Conservation (phyloP, 1,284 basidiomycete genomes). For the Pyrrhoderma lamaoense region DNA sequence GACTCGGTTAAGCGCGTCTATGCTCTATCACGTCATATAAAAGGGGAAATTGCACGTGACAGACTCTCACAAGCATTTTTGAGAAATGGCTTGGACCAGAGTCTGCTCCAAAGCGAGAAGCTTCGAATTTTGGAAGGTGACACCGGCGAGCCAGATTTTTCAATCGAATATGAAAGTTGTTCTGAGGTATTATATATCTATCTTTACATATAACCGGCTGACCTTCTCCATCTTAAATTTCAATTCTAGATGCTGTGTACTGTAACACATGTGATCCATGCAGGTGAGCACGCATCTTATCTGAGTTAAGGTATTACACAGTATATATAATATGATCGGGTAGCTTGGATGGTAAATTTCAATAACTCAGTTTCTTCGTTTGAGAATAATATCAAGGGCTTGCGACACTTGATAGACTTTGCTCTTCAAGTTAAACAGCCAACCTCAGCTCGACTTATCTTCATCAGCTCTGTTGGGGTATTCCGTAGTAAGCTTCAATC, state of each 20-base stretch:
- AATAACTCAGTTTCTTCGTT: constrained; percentile 30
- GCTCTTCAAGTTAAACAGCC: constrained; percentile 27
- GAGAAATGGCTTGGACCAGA: constrained; percentile 20
- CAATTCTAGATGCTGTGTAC: constrained; percentile 17
- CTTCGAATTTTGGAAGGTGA: constrained; percentile 26
- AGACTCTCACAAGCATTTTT: constrained; percentile 26
- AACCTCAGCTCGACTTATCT: constrained; percentile 18
- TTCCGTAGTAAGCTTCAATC: constrained; percentile 3
- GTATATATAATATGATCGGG: too few species aligned
- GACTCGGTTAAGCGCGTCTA: constrained; percentile 24
- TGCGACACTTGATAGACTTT: constrained; percentile 35
- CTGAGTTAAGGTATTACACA: too few species aligned
- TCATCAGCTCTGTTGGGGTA: constrained; percentile 20
- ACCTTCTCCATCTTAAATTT: too few species aligned
- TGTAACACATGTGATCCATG: constrained; percentile 30
- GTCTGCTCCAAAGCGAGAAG: constrained; percentile 15
- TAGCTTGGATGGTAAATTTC: constrained; percentile 40
- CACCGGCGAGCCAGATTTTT: constrained; percentile 12
- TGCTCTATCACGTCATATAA: constrained; percentile 28
- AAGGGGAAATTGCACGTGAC: constrained; percentile 17
- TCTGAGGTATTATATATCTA: too few species aligned
- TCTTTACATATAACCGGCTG: too few species aligned
- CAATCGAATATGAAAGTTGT: too few species aligned
- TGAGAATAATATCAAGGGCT: constrained; percentile 31
- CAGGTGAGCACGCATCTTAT: too few species aligned